Evolutionary conservation across 75 land plant species (phyloP).

Genomic region (Pinus taeda): DNA sequence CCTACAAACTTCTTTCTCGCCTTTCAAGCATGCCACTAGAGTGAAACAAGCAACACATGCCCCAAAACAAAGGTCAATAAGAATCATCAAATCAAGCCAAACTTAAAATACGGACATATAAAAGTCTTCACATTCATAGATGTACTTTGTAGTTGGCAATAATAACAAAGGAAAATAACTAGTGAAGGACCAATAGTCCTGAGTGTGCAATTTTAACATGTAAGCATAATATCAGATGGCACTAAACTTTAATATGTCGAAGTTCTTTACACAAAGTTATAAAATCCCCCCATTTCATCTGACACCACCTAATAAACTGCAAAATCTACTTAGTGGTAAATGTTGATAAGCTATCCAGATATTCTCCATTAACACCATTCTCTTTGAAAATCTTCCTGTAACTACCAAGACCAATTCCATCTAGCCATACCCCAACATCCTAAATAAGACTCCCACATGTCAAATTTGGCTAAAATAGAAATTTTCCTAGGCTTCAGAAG

Average conservation of each 20-base stretch:
- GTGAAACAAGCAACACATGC: too few species aligned
- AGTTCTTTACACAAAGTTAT: conserved; percentile 89
- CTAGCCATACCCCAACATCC: conserved; percentile 91
- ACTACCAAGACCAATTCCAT: conserved; percentile 74
- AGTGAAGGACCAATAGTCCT: not conserved
- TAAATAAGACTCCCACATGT: conserved; percentile 23
- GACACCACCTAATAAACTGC: conserved; percentile 77
- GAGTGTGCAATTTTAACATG: too few species aligned
- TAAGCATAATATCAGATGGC: not conserved
- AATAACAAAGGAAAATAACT: not conserved
- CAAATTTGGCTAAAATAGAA: too few species aligned
- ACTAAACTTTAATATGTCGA: conserved; percentile 70
- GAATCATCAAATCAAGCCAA: not conserved
- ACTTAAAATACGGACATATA: not conserved
- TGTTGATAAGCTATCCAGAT: conserved; percentile 73
- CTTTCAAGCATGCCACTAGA: conserved; percentile 81
- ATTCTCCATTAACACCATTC: conserved; percentile 85
- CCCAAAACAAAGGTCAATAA: not conserved
- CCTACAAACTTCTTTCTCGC: conserved; percentile 75
- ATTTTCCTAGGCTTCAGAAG: too few species aligned
- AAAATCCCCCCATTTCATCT: conserved; percentile 94
- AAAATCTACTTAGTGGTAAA: conserved; percentile 88
- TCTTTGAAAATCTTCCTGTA: conserved; percentile 66
- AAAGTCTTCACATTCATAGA: not conserved
- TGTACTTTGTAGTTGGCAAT: not conserved